These are phyloP conservation scores for Salix caprea DNA, from an alignment of 345 rosid genomes.

Conservation along the genomic window DNA sequence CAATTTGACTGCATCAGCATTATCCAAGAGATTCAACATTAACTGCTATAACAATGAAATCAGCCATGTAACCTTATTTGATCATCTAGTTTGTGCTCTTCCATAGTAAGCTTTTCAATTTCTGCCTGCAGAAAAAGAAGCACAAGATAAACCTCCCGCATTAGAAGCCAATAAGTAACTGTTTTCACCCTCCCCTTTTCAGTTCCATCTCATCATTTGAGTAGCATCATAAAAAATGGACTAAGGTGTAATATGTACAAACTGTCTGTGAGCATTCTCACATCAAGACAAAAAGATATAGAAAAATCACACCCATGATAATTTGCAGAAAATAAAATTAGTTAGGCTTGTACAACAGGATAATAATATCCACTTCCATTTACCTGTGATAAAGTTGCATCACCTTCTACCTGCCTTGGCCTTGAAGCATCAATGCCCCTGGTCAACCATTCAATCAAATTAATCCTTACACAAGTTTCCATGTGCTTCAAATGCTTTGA, in stretches of 20 bases:
- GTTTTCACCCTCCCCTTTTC: neutral
- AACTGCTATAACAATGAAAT: slow-evolving; percentile 20
- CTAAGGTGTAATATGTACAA: neutral
- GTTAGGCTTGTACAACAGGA: neutral
- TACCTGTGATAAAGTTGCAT: slow-evolving; percentile 66
- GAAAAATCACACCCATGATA: neutral
- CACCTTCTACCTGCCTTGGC: slow-evolving; percentile 55
- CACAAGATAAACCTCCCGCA: slow-evolving; percentile 15
- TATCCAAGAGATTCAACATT: slow-evolving; percentile 15
- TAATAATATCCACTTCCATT: slow-evolving; percentile 8
- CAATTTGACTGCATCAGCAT: slow-evolving; percentile 33
- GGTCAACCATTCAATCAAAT: slow-evolving; percentile 28
- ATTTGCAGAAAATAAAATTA: neutral
- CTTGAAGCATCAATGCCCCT: slow-evolving; percentile 73
- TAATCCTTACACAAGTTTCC: slow-evolving; percentile 28
- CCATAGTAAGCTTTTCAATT: slow-evolving; percentile 58
- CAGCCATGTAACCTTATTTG: slow-evolving; percentile 61
- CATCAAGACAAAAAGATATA: neutral
- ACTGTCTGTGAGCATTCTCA: slow-evolving; percentile 3
- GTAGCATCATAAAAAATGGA: neutral
- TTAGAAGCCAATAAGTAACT: neutral
- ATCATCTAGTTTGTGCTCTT: slow-evolving; percentile 70
- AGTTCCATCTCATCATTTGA: neutral
- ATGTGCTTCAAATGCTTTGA: slow-evolving; percentile 11
- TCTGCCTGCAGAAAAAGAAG: slow-evolving; percentile 54